Base-by-base conservation (phyloP, 106 monocot genomes). In the Acorus calamus region DNA sequence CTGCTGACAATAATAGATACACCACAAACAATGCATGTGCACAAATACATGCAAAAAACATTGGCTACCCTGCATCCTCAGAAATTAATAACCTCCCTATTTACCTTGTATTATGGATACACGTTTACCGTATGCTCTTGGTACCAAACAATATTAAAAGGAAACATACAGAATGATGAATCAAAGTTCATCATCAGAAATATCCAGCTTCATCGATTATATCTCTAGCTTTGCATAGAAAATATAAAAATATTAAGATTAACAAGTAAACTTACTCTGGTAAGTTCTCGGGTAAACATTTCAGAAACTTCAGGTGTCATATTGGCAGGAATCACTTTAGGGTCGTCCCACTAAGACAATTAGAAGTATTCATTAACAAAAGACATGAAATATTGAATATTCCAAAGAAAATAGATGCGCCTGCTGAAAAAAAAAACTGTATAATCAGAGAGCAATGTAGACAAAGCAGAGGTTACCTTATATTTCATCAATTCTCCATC, bases 271-370 rank as follows among this genome's bases (percentile, higher is more conserved):
- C 28, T 57, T 83, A 90, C 89, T 83, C 86, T 80, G 51, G 81
- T 83, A 41, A 91, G 78, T 64, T 91, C 91, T 60, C 91, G 78
- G 11, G 83, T 86, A 66, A 91, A 91, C 44, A 86, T 60, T 63
- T 91, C 83, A 62, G 91, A 91, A 2, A 91, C 78, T 81, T 91
- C 91, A 62, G 71, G 51, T 57, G 81, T 76, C 86, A 91, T 91
- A 49, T 78, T 79, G 60, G 78, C 83, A 56, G 86, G 91, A 76
- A 91, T 74, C 50, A 86, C 74, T 56, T 74, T 10, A 71, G 91
- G 86, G 14, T 83, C 83, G 63, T 91, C 91, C 91, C 91, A 91
- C 86, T 90, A 63, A 44, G 79, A 51, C 43, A 63, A 53, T 43
- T 4, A 43, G 42, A 49, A 72, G 56, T 47, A 53, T 46, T 14